phyloP scores from a whole-genome alignment of 495 filamentous ascomycete genomes.

The Aspergillus ostianus region DNA sequence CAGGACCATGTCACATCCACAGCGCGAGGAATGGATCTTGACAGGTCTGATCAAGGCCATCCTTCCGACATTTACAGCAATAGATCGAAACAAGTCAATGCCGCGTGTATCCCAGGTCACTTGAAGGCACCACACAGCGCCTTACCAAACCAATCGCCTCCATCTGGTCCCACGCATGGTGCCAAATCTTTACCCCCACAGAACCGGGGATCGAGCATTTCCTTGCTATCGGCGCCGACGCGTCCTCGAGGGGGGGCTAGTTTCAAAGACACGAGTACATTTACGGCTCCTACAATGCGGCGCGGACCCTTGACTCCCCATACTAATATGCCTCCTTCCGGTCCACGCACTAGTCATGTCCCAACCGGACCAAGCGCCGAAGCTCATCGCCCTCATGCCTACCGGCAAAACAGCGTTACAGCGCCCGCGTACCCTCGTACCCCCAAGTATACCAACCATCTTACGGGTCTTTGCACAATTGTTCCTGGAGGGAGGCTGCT shows the following conservation, averaged over 20 bases:
- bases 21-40: conserved; percentile 2
- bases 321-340: conserved; percentile 39
- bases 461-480: conserved; percentile 49
- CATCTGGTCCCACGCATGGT: conserved; percentile 47
- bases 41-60: conserved; percentile 3
- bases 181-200: conserved; percentile 46
- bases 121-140: conserved; percentile 33
- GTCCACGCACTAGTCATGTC: conserved; percentile 41
- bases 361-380: conserved; percentile 26
- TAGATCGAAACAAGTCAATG: conserved; percentile 12
- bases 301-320: conserved; percentile 34
- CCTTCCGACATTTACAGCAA: conserved; percentile 4
- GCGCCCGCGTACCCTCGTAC: conserved; percentile 50
- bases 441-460: conserved; percentile 51
- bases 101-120: conserved; percentile 29
- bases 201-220: conserved; percentile 47
- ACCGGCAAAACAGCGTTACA: conserved; percentile 48
- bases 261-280: conserved; percentile 32
- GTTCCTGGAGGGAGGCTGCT: conserved; percentile 50
- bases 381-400: conserved; percentile 37
- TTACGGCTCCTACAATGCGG: conserved; percentile 37
- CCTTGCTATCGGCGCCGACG: conserved; percentile 58
- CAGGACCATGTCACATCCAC: neutral
- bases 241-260: conserved; percentile 52
- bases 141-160: conserved; percentile 38